phyloP scores from a whole-genome alignment of 768 basidiomycete species.

The Coprinopsis sp. region DNA sequence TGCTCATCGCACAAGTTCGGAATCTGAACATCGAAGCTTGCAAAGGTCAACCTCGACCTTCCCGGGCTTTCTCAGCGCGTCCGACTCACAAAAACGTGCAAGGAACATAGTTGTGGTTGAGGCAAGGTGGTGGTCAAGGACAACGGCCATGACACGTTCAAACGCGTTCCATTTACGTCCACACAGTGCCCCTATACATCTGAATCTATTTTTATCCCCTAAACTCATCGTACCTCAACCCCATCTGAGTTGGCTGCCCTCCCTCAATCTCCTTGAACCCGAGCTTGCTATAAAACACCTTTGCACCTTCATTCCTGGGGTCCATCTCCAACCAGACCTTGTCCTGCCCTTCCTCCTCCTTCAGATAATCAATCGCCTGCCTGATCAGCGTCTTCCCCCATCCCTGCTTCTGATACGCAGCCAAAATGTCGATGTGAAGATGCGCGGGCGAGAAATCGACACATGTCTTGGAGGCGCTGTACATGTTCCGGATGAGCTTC shows the following conservation, averaged over 20 bases:
- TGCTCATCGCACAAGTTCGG: no score
- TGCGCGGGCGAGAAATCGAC: no score
- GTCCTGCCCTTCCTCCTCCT: slow-evolving; percentile 36
- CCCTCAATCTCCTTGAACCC: slow-evolving; percentile 59
- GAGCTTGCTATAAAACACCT: slow-evolving; percentile 55
- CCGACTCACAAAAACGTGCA: background rate
- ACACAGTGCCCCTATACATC: background rate
- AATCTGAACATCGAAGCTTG: background rate
- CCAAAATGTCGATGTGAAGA: slow-evolving; percentile 61
- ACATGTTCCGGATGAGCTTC: slow-evolving; percentile 37
- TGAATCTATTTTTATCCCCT: background rate
- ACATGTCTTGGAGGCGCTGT: slow-evolving; percentile 44
- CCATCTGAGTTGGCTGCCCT: slow-evolving; percentile 45
- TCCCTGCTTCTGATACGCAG: slow-evolving; percentile 60
- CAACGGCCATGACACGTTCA: background rate
- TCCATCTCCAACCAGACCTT: slow-evolving; percentile 70
- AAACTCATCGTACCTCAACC: slow-evolving; percentile 46
- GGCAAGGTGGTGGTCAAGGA: background rate
- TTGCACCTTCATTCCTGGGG: slow-evolving; percentile 55
- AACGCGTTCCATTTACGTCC: background rate
- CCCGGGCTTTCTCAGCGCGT: no score
- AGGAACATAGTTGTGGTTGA: background rate
- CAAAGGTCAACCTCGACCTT: background rate
- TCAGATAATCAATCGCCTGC: slow-evolving; percentile 50
- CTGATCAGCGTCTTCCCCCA: slow-evolving; percentile 66